Conservation (phyloP, 2,329 filamentous ascomycete species). For the Drechmeria coniospora region DNA sequence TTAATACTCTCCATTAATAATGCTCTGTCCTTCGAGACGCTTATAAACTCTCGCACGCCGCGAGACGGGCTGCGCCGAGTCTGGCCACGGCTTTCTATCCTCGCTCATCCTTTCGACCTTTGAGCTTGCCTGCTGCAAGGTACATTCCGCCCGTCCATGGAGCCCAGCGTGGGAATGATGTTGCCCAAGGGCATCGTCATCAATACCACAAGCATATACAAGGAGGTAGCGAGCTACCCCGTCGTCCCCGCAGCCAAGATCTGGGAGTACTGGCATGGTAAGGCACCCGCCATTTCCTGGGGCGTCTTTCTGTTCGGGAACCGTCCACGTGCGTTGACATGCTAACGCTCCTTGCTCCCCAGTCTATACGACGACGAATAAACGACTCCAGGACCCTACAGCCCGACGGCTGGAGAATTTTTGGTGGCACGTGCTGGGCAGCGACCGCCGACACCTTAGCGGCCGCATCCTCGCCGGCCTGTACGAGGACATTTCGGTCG, state of each 20-base stretch:
- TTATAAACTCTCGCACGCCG: no score
- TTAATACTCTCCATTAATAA: no score
- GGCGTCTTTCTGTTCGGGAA: no score
- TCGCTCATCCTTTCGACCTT: no score
- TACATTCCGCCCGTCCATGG: no score
- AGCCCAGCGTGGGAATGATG: constrained; percentile 24
- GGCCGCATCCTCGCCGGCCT: constrained; percentile 37
- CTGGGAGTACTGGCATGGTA: constrained; percentile 43
- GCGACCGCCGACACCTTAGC: constrained; percentile 35
- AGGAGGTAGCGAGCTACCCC: constrained; percentile 35
- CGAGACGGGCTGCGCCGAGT: no score
- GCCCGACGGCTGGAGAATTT: constrained; percentile 47
- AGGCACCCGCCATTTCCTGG: constrained; percentile 3
- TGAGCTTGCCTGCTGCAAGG: no score
- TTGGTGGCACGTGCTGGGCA: constrained; percentile 52
- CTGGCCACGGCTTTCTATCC: no score
- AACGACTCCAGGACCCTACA: constrained; percentile 44
- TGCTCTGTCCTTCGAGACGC: no score
- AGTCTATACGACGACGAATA: constrained; percentile 48
- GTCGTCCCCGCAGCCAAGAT: constrained; percentile 37
- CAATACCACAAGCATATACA: constrained; percentile 36
- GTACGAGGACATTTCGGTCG: constrained; percentile 42
- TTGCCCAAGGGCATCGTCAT: constrained; percentile 42
- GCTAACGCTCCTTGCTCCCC: constrained; percentile 1
- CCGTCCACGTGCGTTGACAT: no score